These are phyloP conservation scores for Nakazawaea anatomiae DNA, from an alignment of 805 yeast genomes.

Conservation along the genomic window DNA sequence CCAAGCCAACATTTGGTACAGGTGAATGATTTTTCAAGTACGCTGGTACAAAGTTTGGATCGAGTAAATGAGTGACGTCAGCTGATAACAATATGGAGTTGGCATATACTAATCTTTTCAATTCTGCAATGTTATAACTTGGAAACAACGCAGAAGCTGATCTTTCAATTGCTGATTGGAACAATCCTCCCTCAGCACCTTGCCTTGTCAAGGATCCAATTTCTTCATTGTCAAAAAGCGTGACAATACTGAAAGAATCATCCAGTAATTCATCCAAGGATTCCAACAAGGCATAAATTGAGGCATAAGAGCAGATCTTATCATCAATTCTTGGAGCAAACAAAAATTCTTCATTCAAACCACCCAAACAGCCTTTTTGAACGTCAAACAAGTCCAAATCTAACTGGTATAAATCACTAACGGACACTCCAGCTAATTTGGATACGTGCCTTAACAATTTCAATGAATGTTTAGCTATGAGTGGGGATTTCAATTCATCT, in stretches of 20 bases:
- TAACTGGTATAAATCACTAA: constrained; percentile 56
- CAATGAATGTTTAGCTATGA: constrained; percentile 63
- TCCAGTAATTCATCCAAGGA: constrained; percentile 13
- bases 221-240: constrained; percentile 77
- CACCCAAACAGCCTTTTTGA: constrained; percentile 75
- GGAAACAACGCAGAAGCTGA: constrained; percentile 22
- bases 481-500: constrained; percentile 57
- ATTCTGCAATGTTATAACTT: not conserved
- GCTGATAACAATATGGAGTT: constrained; percentile 78
- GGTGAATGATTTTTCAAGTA: constrained; percentile 79
- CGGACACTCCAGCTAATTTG: constrained; percentile 47
- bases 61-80: constrained; percentile 76
- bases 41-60: constrained; percentile 65
- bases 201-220: constrained; percentile 75
- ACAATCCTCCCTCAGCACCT: constrained; percentile 75
- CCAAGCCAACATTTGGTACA: constrained; percentile 68
- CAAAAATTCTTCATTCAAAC: constrained; percentile 68
- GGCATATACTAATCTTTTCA: constrained; percentile 29
- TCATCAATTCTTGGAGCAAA: constrained; percentile 84
- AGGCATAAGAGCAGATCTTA: constrained; percentile 74
- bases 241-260: constrained; percentile 50
- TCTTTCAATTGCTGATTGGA: constrained; percentile 60
- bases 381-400: constrained; percentile 80
- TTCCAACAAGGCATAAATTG: constrained; percentile 52
- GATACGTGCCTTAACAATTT: constrained; percentile 65